A percentile compares a stretch with the other conserved stretches of the same genome.
These are phyloP conservation scores for Pichia eremophila DNA, from an alignment of 805 yeast species.

Conservation along the genomic window DNA sequence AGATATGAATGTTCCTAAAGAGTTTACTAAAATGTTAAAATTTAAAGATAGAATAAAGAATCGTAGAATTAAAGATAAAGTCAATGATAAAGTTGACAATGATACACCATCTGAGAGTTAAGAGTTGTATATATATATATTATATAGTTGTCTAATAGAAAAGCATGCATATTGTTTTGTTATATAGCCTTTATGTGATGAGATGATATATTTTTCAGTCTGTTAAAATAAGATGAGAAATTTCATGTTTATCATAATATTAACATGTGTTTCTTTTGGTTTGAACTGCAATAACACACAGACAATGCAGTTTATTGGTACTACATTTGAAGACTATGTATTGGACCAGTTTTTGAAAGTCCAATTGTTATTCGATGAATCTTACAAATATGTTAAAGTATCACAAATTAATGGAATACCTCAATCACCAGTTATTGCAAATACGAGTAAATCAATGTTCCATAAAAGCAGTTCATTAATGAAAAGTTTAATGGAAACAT, in stretches of 20 bases:
- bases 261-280: not conserved
- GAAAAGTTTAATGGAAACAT: slow-evolving; percentile 14
- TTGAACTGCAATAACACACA: not conserved
- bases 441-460: slow-evolving; percentile 1
- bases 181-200: too few species aligned
- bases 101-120: not conserved
- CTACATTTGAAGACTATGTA: slow-evolving; percentile 10
- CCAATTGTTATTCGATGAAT: slow-evolving; percentile 19
- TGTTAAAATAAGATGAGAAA: too few species aligned
- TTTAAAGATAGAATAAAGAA: not conserved
- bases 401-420: slow-evolving; percentile 15
- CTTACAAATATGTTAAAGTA: slow-evolving; percentile 13
- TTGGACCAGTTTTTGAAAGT: slow-evolving; percentile 20
- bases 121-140: not conserved
- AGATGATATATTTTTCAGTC: too few species aligned
- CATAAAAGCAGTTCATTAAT: slow-evolving; percentile 13
- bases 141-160: too few species aligned
- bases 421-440: slow-evolving; percentile 8
- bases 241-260: too few species aligned
- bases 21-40: too few species aligned
- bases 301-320: slow-evolving; percentile 5
- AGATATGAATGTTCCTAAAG: not conserved
- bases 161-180: too few species aligned
- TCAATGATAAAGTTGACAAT: too few species aligned
- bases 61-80: too few species aligned